These are phyloP conservation scores for Phytophthora colocasiae DNA, from an alignment of 352 stramenopile species.

Conservation along the genomic window DNA sequence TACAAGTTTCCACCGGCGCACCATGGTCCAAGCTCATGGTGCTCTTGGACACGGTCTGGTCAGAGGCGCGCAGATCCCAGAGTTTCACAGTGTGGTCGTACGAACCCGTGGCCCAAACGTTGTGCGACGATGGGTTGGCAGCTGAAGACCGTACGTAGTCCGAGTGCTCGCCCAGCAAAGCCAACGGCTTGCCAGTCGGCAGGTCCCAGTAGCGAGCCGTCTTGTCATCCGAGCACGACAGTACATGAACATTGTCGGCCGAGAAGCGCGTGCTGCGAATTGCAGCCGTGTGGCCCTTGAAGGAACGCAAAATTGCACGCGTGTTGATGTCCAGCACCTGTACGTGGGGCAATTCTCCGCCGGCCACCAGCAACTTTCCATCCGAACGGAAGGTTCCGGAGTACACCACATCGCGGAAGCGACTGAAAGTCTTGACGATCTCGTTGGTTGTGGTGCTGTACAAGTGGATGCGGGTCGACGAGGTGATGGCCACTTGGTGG, in stretches of 20 bases:
- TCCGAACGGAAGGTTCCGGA: constrained; percentile 88
- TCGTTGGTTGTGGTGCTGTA: constrained; percentile 86
- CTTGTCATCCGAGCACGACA: constrained; percentile 93
- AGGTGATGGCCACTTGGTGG: constrained; percentile 88
- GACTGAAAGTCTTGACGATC: constrained; percentile 90
- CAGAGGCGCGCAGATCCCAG: constrained; percentile 90
- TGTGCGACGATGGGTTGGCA: constrained; percentile 73
- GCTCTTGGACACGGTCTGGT: constrained; percentile 62
- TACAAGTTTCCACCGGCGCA: constrained; percentile 87
- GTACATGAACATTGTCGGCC: constrained; percentile 84
- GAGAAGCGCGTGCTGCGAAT: constrained; percentile 86
- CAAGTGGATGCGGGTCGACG: constrained; percentile 87
- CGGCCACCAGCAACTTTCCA: constrained; percentile 88
- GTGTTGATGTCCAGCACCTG: constrained; percentile 89
- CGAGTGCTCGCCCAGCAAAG: constrained; percentile 81
- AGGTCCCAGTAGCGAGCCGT: constrained; percentile 90
- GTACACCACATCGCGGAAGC: constrained; percentile 90
- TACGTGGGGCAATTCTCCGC: constrained; percentile 76
- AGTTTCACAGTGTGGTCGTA: constrained; percentile 95
- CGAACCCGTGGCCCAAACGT: constrained; percentile 88
- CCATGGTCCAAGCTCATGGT: constrained; percentile 84
- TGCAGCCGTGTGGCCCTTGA: constrained; percentile 86
- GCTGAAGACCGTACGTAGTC: constrained; percentile 90
- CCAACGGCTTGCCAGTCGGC: constrained; percentile 79
- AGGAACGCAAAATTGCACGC: constrained; percentile 83